Base-by-base conservation (phyloP, 2,329 filamentous ascomycete species). In the Cladophialophora psammophila region DNA sequence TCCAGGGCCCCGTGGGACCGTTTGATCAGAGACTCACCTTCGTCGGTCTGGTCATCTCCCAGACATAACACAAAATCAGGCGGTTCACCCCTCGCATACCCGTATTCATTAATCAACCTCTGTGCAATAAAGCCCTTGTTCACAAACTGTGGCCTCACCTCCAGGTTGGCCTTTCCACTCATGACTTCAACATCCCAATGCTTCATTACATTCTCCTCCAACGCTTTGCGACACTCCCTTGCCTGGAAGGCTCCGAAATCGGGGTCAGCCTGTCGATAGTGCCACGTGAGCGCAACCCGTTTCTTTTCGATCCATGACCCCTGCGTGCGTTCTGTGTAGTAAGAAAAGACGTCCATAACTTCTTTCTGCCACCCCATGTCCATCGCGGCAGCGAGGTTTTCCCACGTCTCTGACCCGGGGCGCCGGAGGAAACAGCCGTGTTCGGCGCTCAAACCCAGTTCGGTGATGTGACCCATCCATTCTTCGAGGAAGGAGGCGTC, bases 61-160 rank as follows among this genome's bases (percentile, higher is more conserved):
- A 94, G 82, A 79, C 95, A 99, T 60, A 98, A 84, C 10, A 96
- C 89, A 75, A 98, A 97, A 72, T 94, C 93, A 0, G 94, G 87
- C 61, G 86, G 86, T 59, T 88, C 83, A 3, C 83, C 83, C 1
- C 79, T 78, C 1, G 80, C 81, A 6, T 73, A 77, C 48, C 83
- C 88, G 78, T 96, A 96, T 56, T 89, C 88, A 26, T 87, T 82
- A 42, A 98, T 89, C 18, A 99, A 85, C 5, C 90, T 88, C 81
- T 93, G 94, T 15, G 90, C 92, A 71, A 98, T 98, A 79, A 96
- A 93, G 35, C 95, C 95, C 83, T 99, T 99, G 85, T 98, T 98
- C 81, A 99, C 93, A 75, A 96, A 97, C 0, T 90, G 94, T 34
- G 94, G 94, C n/a, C 95, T 90, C 36, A 98, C 94, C 80, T 99